Conservation (phyloP, 2,329 filamentous ascomycete species). For the Trichoderma koningii region DNA sequence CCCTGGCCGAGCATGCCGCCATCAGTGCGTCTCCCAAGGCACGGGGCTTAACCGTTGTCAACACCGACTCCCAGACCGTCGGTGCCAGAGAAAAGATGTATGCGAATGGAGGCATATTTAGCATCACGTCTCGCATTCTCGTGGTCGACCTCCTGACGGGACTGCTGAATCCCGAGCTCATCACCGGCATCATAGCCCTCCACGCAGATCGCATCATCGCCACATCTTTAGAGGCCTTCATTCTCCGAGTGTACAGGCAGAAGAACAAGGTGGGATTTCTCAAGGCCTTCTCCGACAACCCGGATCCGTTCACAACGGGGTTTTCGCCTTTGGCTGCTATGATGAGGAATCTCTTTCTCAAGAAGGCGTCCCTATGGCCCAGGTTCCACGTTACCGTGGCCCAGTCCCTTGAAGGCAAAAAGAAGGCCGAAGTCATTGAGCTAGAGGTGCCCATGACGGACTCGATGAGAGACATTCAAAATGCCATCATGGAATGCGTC, state of each 20-base stretch:
- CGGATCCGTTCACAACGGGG: conserved; percentile 84
- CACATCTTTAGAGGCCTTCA: conserved; percentile 92
- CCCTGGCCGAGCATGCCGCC: conserved; percentile 90
- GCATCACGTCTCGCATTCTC: conserved; percentile 91
- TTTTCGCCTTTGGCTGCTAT: conserved; percentile 87
- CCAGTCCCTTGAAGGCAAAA: conserved; percentile 83
- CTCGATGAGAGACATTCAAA: conserved; percentile 89
- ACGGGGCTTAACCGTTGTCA: conserved; percentile 85
- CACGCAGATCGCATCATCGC: conserved; percentile 86
- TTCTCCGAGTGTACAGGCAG: conserved; percentile 88
- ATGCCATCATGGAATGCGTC: conserved; percentile 92
- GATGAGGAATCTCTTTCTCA: conserved; percentile 86
- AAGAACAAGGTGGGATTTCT: conserved; percentile 92
- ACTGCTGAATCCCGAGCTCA: conserved; percentile 76
- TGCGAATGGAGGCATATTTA: conserved; percentile 83
- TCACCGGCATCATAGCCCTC: conserved; percentile 83
- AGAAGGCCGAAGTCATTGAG: conserved; percentile 95
- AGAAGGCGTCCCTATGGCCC: conserved; percentile 87
- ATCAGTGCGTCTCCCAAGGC: conserved; percentile 81
- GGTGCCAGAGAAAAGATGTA: conserved; percentile 90
- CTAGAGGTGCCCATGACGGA: conserved; percentile 96
- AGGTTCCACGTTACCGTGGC: conserved; percentile 91
- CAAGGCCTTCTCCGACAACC: conserved; percentile 93
- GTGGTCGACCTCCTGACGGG: conserved; percentile 90
- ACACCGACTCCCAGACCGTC: conserved; percentile 91